phyloP scores from a whole-genome alignment of 2,329 filamentous ascomycete genomes.

The Xylaria sp. region DNA sequence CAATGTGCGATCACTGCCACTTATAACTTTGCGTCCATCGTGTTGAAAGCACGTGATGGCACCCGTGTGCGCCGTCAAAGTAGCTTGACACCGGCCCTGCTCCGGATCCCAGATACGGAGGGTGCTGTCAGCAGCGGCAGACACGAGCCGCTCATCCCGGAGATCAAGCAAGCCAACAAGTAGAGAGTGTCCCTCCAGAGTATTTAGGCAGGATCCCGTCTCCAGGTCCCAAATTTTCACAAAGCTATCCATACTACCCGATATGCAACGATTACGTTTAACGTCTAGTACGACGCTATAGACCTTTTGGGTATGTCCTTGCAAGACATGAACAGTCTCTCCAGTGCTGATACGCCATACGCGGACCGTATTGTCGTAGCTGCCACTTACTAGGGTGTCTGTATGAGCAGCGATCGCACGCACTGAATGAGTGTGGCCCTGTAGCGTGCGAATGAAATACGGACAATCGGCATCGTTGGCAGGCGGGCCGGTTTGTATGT shows the following conservation, averaged over 20 bases:
- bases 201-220: slow-evolving; percentile 83
- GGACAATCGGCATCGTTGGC: slow-evolving; percentile 82
- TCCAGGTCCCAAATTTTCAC: slow-evolving; percentile 98
- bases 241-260: slow-evolving; percentile 96
- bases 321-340: slow-evolving; percentile 80
- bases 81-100: slow-evolving; percentile 86
- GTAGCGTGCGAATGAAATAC: slow-evolving; percentile 88
- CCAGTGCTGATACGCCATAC: slow-evolving; percentile 98
- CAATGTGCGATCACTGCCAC: slow-evolving; percentile 89
- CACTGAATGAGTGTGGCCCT: slow-evolving; percentile 90
- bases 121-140: slow-evolving; percentile 93
- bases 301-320: slow-evolving; percentile 90
- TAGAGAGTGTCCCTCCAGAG: slow-evolving; percentile 89
- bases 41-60: slow-evolving; percentile 99
- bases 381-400: slow-evolving; percentile 95
- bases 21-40: slow-evolving; percentile 95
- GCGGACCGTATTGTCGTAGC: slow-evolving; percentile 92
- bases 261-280: slow-evolving; percentile 92
- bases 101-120: slow-evolving; percentile 97
- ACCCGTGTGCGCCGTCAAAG: slow-evolving; percentile 89
- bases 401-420: slow-evolving; percentile 94
- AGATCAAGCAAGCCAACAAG: slow-evolving; percentile 92
- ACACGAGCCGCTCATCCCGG: slow-evolving; percentile 87
- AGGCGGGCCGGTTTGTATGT: slow-evolving; percentile 79
- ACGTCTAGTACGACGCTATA: slow-evolving; percentile 97